Conservation (phyloP, 305 asterid genomes). For the Nicotiana rustica region DNA sequence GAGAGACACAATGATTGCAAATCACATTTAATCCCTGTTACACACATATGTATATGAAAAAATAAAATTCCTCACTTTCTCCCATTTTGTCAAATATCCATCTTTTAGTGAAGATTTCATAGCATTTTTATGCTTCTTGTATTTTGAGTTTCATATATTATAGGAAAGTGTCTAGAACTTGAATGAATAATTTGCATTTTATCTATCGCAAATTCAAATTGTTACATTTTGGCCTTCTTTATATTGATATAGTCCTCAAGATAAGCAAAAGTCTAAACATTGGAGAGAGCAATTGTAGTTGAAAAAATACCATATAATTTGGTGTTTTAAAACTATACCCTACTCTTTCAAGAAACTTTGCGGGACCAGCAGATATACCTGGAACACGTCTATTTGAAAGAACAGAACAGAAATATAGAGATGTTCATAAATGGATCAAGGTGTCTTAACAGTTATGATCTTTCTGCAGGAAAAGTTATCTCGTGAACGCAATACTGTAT, state of each 20-base stretch:
- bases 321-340: not conserved
- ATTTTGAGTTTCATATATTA: not conserved
- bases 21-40: not conserved
- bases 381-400: not conserved
- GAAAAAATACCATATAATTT: not conserved
- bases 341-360: not conserved
- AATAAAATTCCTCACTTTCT: not conserved
- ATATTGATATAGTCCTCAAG: not conserved
- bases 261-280: not conserved
- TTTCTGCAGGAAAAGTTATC: not conserved
- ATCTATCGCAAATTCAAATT: not conserved
- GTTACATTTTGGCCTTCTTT: not conserved
- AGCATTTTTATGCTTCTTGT: not conserved
- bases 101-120: not conserved
- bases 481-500: not conserved
- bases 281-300: no score
- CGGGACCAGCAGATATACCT: not conserved
- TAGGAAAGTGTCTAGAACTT: not conserved
- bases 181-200: constrained; percentile 5
- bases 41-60: not conserved
- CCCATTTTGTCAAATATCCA: not conserved
- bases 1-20: not conserved
- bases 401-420: not conserved
- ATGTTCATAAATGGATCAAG: constrained; percentile 1
- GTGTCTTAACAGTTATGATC: not conserved